phyloP scores from a whole-genome alignment of 2,329 filamentous ascomycete species.

The Exophiala sp. region DNA sequence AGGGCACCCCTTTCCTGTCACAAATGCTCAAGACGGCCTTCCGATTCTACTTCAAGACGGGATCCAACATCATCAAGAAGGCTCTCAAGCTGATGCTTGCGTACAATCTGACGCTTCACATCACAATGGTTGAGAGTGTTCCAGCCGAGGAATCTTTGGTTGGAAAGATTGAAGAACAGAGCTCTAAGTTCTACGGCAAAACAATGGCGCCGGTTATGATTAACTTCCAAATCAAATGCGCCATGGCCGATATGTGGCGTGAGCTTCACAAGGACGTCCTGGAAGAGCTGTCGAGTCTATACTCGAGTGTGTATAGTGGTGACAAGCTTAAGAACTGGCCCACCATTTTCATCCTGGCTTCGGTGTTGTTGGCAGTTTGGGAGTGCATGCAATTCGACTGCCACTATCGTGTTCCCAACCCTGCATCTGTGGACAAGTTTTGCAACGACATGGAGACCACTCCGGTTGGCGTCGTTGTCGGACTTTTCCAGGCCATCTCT shows the following conservation, averaged over 20 bases:
- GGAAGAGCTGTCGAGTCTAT: slow-evolving; percentile 85
- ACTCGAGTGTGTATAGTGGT: slow-evolving; percentile 96
- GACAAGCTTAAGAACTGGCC: slow-evolving; percentile 99
- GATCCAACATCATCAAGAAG: slow-evolving; percentile 86
- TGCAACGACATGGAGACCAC: slow-evolving; percentile 95
- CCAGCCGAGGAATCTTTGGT: slow-evolving; percentile 73
- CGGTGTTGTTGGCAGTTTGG: slow-evolving; percentile 90
- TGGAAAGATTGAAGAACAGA: slow-evolving; percentile 80
- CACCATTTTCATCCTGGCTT: slow-evolving; percentile 95
- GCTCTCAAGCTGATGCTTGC: slow-evolving; percentile 91
- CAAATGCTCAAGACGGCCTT: slow-evolving; percentile 96
- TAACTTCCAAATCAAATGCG: slow-evolving; percentile 99
- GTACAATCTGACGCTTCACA: slow-evolving; percentile 91
- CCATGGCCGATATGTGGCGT: slow-evolving; percentile 96
- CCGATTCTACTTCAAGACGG: slow-evolving; percentile 85
- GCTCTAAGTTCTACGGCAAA: slow-evolving; percentile 84
- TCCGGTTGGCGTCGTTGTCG: slow-evolving; percentile 92
- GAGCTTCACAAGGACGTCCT: slow-evolving; percentile 94
- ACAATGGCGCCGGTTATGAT: slow-evolving; percentile 96
- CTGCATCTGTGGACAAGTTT: slow-evolving; percentile 84
- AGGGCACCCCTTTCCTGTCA: slow-evolving; percentile 90
- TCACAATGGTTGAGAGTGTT: slow-evolving; percentile 89
- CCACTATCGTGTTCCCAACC: slow-evolving; percentile 88
- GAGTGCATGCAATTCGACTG: slow-evolving; percentile 99
- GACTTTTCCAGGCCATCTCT: slow-evolving; percentile 94